Conservation (phyloP, 345 rosid genomes). For the Draba incana region DNA sequence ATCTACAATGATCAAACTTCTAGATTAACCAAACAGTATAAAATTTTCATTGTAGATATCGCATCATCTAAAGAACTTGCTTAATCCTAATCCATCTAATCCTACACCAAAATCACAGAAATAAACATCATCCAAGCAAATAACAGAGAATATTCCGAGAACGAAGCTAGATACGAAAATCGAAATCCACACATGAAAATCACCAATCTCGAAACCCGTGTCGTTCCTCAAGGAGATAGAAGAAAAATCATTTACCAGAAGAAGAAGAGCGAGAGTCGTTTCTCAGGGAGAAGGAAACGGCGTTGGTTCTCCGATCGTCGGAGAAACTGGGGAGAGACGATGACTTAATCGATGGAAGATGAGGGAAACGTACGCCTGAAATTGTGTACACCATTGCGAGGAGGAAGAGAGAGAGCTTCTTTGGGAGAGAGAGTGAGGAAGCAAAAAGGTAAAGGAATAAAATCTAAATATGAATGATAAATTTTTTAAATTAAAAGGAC, state of each 20-base stretch:
- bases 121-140: background rate
- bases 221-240: slow-evolving; percentile 10
- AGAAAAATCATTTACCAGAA: slow-evolving; percentile 41
- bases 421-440: slow-evolving; percentile 15
- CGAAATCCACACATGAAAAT: slow-evolving; percentile 25
- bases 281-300: slow-evolving; percentile 54
- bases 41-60: background rate
- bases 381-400: slow-evolving; percentile 59
- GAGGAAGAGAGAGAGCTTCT: background rate
- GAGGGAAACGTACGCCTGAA: slow-evolving; percentile 59
- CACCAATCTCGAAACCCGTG: slow-evolving; percentile 32
- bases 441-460: background rate
- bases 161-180: slow-evolving; percentile 11
- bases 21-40: background rate
- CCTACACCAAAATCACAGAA: slow-evolving; percentile 9
- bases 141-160: background rate
- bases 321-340: slow-evolving; percentile 50
- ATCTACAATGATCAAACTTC: background rate
- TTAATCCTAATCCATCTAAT: background rate
- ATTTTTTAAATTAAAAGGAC: background rate
- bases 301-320: slow-evolving; percentile 54
- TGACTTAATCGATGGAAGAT: slow-evolving; percentile 45
- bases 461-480: slow-evolving; percentile 22
- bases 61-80: background rate
- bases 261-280: slow-evolving; percentile 47